Percentiles rank a stretch among this genome's conserved stretches.
These are phyloP conservation scores for Yamadazyma ubonensis DNA, from an alignment of 805 yeast species.

Conservation along the genomic window DNA sequence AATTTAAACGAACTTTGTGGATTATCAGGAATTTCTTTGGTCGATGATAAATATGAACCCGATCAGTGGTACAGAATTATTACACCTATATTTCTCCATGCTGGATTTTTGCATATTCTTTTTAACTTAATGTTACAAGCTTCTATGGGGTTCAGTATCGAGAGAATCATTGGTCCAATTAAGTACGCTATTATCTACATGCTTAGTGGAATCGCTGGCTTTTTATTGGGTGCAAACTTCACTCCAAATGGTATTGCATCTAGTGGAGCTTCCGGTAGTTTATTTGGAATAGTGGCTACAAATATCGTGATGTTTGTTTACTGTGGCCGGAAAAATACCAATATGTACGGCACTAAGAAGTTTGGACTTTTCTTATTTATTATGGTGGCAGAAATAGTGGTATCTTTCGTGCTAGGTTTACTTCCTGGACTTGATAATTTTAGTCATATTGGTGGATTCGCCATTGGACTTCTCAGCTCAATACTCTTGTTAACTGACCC, in stretches of 20 bases:
- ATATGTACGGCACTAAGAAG: slow-evolving; percentile 43
- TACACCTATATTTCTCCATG: slow-evolving; percentile 71
- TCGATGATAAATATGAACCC: slow-evolving; percentile 40
- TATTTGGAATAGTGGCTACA: slow-evolving; percentile 67
- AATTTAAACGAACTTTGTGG: slow-evolving; percentile 60
- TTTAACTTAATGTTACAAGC: slow-evolving; percentile 63
- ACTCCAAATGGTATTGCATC: slow-evolving; percentile 65
- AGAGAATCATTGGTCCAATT: slow-evolving; percentile 53
- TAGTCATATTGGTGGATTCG: slow-evolving; percentile 74
- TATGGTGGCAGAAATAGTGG: slow-evolving; percentile 55
- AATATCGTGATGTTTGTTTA: slow-evolving; percentile 55
- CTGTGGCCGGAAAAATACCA: slow-evolving; percentile 50
- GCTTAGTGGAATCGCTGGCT: slow-evolving; percentile 64
- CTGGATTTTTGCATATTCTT: slow-evolving; percentile 67
- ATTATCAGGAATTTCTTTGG: slow-evolving; percentile 44
- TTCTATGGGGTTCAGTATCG: slow-evolving; percentile 59
- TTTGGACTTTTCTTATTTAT: slow-evolving; percentile 47
- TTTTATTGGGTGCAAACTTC: slow-evolving; percentile 66
- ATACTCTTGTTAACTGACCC: slow-evolving; percentile 57
- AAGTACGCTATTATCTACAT: slow-evolving; percentile 57
- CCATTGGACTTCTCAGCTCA: slow-evolving; percentile 55
- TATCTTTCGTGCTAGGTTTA: slow-evolving; percentile 61
- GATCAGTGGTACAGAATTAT: slow-evolving; percentile 69
- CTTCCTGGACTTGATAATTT: slow-evolving; percentile 76
- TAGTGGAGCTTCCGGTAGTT: slow-evolving; percentile 70